Evolutionary conservation across 352 stramenopile species (phyloP).

Genomic region (Pythium brachiatum): DNA sequence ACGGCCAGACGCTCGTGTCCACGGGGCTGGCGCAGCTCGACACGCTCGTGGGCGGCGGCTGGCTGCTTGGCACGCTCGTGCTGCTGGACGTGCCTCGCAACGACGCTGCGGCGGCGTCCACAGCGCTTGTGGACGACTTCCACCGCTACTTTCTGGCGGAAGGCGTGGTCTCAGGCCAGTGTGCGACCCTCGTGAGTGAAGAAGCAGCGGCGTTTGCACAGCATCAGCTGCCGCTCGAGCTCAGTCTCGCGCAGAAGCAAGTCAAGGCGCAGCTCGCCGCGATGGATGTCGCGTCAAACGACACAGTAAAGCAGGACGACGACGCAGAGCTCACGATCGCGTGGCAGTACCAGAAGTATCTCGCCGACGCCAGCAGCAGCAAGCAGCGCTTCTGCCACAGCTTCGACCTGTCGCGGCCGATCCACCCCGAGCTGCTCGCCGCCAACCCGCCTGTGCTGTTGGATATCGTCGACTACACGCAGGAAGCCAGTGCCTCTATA

Average conservation of each 20-base stretch:
- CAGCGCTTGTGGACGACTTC: slow-evolving; percentile 43
- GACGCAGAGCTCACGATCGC: slow-evolving; percentile 48
- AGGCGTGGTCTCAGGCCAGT: slow-evolving; percentile 45
- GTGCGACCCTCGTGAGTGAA: slow-evolving; percentile 33
- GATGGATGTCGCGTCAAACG: neutral
- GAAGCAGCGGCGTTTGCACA: slow-evolving; percentile 38
- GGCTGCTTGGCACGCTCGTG: slow-evolving; percentile 49
- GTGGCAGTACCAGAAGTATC: slow-evolving; percentile 79
- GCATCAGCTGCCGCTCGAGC: slow-evolving; percentile 50
- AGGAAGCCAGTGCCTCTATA: neutral
- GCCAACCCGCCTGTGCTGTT: slow-evolving; percentile 40
- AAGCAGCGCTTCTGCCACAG: slow-evolving; percentile 64
- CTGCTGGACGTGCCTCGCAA: slow-evolving; percentile 42
- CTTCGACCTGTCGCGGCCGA: slow-evolving; percentile 63
- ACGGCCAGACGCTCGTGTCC: slow-evolving; percentile 60
- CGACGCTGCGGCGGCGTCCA: slow-evolving; percentile 23
- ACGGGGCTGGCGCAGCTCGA: slow-evolving; percentile 55
- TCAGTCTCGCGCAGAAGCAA: slow-evolving; percentile 65
- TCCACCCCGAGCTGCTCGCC: slow-evolving; percentile 45
- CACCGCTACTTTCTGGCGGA: slow-evolving; percentile 67
- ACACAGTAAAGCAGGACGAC: neutral
- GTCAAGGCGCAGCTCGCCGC: slow-evolving; percentile 51
- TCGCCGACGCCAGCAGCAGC: slow-evolving; percentile 3
- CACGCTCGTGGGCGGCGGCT: slow-evolving; percentile 46
- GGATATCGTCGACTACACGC: slow-evolving; percentile 14